Conservation (phyloP, 108 stramenopile species). For the Epithemia pelagica region DNA sequence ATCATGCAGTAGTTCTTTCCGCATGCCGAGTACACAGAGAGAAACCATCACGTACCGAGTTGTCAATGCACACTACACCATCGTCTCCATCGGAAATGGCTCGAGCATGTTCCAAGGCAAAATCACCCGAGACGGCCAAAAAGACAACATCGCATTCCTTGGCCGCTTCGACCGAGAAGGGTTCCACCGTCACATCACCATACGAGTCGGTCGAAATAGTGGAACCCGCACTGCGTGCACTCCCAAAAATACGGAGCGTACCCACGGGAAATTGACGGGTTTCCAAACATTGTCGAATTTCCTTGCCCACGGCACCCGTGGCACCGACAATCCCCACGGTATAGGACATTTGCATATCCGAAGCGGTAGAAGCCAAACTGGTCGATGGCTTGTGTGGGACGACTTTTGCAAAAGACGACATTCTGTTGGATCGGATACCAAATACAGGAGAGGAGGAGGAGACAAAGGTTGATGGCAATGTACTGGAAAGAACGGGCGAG, state of each 20-base stretch:
- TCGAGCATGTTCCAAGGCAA: slow-evolving; percentile 75
- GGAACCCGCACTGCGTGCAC: slow-evolving; percentile 77
- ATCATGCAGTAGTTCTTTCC: background rate
- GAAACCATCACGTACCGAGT: slow-evolving; percentile 63
- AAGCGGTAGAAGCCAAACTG: background rate
- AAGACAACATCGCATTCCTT: slow-evolving; percentile 86
- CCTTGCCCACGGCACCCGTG: slow-evolving; percentile 96
- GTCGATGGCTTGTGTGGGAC: background rate
- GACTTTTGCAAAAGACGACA: background rate
- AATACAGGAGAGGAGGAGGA: background rate
- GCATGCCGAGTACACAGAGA: background rate
- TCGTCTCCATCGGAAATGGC: slow-evolving; percentile 59
- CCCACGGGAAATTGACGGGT: slow-evolving; percentile 66
- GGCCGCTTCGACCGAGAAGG: slow-evolving; percentile 61
- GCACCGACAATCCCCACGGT: slow-evolving; percentile 95
- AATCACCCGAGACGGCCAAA: slow-evolving; percentile 86
- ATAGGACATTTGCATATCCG: slow-evolving; percentile 16
- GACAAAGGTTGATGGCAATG: background rate
- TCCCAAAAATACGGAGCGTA: slow-evolving; percentile 82
- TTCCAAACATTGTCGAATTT: slow-evolving; percentile 85
- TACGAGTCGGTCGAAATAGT: slow-evolving; percentile 65
- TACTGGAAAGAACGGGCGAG: background rate
- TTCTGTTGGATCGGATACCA: background rate
- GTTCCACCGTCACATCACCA: slow-evolving; percentile 81
- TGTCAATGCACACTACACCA: slow-evolving; percentile 81